phyloP scores from a whole-genome alignment of 176 grass and related monocot genomes.

The Oryza rufipogon region DNA sequence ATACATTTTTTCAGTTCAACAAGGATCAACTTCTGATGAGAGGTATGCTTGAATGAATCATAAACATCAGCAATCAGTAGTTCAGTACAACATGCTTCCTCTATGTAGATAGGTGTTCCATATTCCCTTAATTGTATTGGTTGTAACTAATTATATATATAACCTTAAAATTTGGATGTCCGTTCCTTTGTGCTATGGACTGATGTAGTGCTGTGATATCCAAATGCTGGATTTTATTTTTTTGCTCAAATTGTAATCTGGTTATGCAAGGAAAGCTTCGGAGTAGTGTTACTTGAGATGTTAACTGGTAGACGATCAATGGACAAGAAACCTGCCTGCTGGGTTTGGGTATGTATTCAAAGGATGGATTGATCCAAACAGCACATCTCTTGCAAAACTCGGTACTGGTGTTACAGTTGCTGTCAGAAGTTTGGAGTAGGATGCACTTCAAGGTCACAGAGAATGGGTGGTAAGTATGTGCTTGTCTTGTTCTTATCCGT shows the following conservation, averaged over 20 bases:
- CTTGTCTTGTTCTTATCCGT: neutral
- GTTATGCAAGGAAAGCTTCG: neutral
- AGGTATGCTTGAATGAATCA: conserved; percentile 45
- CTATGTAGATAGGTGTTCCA: neutral
- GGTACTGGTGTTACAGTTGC: conserved; percentile 91
- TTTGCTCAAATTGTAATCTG: neutral
- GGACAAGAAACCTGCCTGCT: neutral
- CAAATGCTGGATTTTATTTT: neutral
- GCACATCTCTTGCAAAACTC: conserved; percentile 87
- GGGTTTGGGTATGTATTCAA: conserved; percentile 99
- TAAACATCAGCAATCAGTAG: neutral
- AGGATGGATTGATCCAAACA: conserved; percentile 91
- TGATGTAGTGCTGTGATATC: neutral
- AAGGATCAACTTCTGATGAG: conserved; percentile 59
- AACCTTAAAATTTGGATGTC: neutral
- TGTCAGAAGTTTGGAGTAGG: conserved; percentile 91
- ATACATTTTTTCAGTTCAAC: conserved; percentile 83
- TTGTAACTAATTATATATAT: conserved; percentile 7
- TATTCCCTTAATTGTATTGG: neutral
- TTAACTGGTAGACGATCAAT: too few relatives aligned
- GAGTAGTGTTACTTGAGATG: too few relatives aligned
- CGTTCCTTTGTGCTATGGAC: conserved; percentile 13
- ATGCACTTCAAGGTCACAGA: conserved; percentile 98
- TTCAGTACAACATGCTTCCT: conserved; percentile 1
- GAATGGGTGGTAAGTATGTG: conserved; percentile 89